Conservation (phyloP, 2,329 filamentous ascomycete genomes). For the Colletotrichum sp. region DNA sequence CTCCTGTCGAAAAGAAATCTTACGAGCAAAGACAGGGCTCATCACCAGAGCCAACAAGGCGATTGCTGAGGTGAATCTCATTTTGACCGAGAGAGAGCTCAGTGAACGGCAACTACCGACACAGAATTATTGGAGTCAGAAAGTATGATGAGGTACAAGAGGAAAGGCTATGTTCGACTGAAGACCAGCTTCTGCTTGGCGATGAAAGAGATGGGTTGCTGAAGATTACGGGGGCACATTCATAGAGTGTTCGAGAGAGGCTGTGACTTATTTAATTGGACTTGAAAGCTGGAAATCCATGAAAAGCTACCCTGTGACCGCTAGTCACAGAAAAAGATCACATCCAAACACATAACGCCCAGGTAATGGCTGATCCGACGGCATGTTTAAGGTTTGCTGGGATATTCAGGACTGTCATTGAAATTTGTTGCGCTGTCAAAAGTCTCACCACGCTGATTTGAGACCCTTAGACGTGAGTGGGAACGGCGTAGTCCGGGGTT, state of each 20-base stretch:
- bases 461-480: background rate
- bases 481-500: background rate
- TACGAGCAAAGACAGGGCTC: background rate
- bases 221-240: background rate
- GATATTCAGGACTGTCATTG: background rate
- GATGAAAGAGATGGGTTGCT: background rate
- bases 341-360: background rate
- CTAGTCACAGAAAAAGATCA: background rate
- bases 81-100: background rate
- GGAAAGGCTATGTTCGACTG: background rate
- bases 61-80: background rate
- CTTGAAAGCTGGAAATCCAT: background rate
- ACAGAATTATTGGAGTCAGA: fast-evolving
- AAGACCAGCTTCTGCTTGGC: background rate
- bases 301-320: background rate
- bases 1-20: background rate
- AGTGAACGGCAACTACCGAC: fast-evolving
- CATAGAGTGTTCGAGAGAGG: background rate
- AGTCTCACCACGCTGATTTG: background rate
- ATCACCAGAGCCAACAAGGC: background rate
- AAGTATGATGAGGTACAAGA: background rate
- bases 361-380: background rate
- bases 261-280: background rate
- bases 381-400: background rate
- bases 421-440: background rate